Evolutionary conservation across 1,139 yeast genomes (phyloP), one percentile per base, ranked within the genome.

Genomic region (Yamadazyma atmosphaerica): DNA sequence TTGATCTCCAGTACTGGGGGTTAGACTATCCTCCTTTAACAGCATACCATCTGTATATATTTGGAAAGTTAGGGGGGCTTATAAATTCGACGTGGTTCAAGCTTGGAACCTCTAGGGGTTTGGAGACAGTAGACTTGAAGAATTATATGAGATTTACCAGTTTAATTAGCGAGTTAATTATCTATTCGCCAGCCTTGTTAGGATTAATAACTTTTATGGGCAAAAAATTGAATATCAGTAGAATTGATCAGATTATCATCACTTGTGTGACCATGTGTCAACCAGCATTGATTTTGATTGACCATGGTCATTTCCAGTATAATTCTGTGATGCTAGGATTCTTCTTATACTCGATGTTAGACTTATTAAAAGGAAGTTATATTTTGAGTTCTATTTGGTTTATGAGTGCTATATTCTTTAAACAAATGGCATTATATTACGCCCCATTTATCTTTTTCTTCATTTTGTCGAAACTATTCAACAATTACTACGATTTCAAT

Each of bases 231-330:
- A 72, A 68, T 40, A 58, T 76, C 38, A 71, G 79, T 12, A 74
- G 95, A 35, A 81, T 86, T 60, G 88, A 86, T 52, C 95, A 86
- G 56, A 81, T 85, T 15, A 75, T 84, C 28, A 80, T 85, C 13
- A 79, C 89, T 0, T 82, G 88, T 6, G 80, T 87, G 7, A 80
- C 89, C 16, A 60, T 90, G 34, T 81, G 82, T 57, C 95, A 85
- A 56, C 97, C 98, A 0, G 75, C 86, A 4, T 69, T 92, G 46
- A 75, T 86, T 33, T 71, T 94, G 41, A 82, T 94, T 40, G 99
- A 94, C 58, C 97, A 94, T 61, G 98, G 98, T 9, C 98, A 94
- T 63, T 94, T 92, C 63, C 98, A 94, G 64, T 90, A 81, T 64
- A 92, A 94, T 55, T 79, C 90, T 0, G 95, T 92, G 13, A 92